Base-by-base conservation (phyloP, 2,329 filamentous ascomycete species). In the Diaporthe citri region DNA sequence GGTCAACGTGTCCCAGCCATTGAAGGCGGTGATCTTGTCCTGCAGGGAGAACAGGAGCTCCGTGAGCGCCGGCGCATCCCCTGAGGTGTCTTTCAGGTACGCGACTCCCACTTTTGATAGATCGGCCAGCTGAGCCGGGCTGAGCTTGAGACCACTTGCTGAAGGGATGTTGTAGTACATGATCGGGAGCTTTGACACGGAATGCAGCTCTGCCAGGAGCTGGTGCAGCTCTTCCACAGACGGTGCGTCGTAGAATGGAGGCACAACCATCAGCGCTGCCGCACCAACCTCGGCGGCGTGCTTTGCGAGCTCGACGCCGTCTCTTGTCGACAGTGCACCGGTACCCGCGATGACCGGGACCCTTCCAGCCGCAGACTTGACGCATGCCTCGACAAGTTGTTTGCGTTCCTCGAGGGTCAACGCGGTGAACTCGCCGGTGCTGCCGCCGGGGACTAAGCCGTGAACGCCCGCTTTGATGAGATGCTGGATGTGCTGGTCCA, bases 1-100 rank as follows among this genome's bases (percentile, higher is more conserved):
- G 0, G 87, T 89, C 22, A 89, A 80, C 0, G 87, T 89, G 74
- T 89, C 87, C 87, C 87, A 89, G 1, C 87, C 87, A 73, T 89
- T 89, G 78, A 89, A 88, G 0, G 85, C 82, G 1, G 86, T 88
- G 75, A 88, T 85, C 36, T 82, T 78, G 71, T 84, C 81, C 2
- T 80, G 79, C 28, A 83, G 78, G 6, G 78, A 77, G 76, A 89
- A 88, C 5, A 89, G 80, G 20, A 89, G 78, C 74, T 89, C 87
- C 2, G 87, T 89, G 7, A 88, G 80, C 0, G 85, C 86, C 0
- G 87, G 87, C 1, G 83, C 87, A 71, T 89, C 86, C 25, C 87
- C 87, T 3, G 87, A 89, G 0, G 87, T 89, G 77, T 89, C 87
- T 78, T 89, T 89, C 41, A 89, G 79, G 75, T 88, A 88, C 77